Conservation (phyloP, 2,329 filamentous ascomycete species). For the Cryphonectria japonica region DNA sequence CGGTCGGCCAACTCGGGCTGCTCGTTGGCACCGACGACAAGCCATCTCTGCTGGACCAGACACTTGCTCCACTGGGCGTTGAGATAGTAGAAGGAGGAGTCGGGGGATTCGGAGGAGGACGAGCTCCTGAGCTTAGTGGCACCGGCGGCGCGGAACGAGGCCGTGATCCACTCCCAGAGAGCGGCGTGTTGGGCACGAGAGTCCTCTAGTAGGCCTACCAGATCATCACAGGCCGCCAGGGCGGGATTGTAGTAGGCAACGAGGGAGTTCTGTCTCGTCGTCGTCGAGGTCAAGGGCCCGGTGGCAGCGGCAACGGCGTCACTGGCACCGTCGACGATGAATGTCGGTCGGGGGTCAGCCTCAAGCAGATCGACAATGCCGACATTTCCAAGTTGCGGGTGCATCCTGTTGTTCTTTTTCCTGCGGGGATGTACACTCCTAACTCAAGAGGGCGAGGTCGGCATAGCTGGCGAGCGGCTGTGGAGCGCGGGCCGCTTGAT, state of each 20-base stretch:
- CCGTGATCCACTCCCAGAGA: slow-evolving; percentile 38
- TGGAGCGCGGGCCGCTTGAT: slow-evolving; percentile 15
- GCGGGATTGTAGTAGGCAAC: slow-evolving; percentile 39
- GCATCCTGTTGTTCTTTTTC: slow-evolving; percentile 22
- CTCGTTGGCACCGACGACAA: slow-evolving; percentile 42
- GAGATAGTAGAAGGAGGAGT: slow-evolving; percentile 34
- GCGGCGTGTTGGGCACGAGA: slow-evolving; percentile 31
- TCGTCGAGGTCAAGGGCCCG: background rate
- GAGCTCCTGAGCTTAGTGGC: slow-evolving; percentile 27
- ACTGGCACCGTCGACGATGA: slow-evolving; percentile 36
- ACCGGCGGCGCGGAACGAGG: slow-evolving; percentile 20
- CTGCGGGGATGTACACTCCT: slow-evolving; percentile 15
- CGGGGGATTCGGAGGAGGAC: slow-evolving; percentile 29
- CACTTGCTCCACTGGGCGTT: slow-evolving; percentile 40
- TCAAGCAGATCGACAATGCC: slow-evolving; percentile 45
- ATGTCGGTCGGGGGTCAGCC: slow-evolving; percentile 44
- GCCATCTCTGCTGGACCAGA: slow-evolving; percentile 38
- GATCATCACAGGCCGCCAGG: slow-evolving; percentile 31
- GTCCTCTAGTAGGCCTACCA: slow-evolving; percentile 34
- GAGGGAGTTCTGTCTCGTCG: slow-evolving; percentile 10
- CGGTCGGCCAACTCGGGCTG: slow-evolving; percentile 32
- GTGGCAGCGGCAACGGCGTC: slow-evolving; percentile 8
- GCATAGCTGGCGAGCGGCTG: slow-evolving; percentile 27
- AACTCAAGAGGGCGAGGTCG: slow-evolving; percentile 15
- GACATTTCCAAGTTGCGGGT: slow-evolving; percentile 30